These are phyloP conservation scores for Clavispora carvajalis DNA, from an alignment of 805 yeast species.

Conservation along the genomic window DNA sequence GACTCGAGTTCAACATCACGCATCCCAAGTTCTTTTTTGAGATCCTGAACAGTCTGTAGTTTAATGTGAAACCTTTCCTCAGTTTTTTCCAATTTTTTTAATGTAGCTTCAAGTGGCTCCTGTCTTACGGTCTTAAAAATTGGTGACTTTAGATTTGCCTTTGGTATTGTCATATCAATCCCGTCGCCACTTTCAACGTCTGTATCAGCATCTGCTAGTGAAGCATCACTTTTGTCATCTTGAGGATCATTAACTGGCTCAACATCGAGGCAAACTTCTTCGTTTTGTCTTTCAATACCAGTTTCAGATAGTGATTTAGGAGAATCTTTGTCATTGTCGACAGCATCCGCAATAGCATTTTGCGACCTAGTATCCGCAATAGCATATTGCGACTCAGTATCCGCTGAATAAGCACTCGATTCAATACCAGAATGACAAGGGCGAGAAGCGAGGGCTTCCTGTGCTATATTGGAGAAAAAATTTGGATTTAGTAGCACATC, in stretches of 20 bases:
- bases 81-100: slow-evolving; percentile 9
- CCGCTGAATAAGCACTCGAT: slow-evolving; percentile 1
- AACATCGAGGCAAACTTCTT: not conserved
- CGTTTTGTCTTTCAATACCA: not conserved
- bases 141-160: slow-evolving; percentile 1
- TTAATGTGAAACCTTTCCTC: slow-evolving; percentile 11
- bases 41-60: slow-evolving; percentile 10
- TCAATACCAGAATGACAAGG: not conserved
- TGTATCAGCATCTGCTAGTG: slow-evolving; percentile 3
- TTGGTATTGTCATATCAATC: not conserved
- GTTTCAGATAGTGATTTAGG: not conserved
- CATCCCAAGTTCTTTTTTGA: slow-evolving; percentile 7
- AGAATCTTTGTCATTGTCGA: too few species aligned
- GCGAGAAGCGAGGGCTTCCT: not conserved
- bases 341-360: too few species aligned
- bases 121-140: slow-evolving; percentile 8
- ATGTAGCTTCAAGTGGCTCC: slow-evolving; percentile 8
- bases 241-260: not conserved
- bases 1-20: not conserved
- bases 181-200: not conserved
- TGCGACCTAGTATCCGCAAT: too few species aligned
- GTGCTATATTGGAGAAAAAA: slow-evolving; percentile 2
- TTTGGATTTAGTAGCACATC: not conserved
- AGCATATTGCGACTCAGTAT: slow-evolving; percentile 2
- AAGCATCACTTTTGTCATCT: slow-evolving; percentile 1